These are phyloP conservation scores for Hordeum marinum DNA, from an alignment of 176 grass and related monocot genomes.

Conservation along the genomic window DNA sequence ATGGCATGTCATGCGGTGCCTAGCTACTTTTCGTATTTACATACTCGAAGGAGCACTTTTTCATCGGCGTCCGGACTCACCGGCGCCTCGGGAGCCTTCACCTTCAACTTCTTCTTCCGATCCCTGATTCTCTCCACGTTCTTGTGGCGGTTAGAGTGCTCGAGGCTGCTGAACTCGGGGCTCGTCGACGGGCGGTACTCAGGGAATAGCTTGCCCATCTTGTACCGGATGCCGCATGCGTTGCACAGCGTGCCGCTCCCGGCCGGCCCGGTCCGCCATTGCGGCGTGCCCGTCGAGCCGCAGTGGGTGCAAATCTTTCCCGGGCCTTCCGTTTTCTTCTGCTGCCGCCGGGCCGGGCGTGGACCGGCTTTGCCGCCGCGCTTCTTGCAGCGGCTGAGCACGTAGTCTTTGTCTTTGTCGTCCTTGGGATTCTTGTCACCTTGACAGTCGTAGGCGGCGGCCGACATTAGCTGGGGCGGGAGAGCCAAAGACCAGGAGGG, in stretches of 20 bases:
- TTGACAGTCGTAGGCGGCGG: not conserved
- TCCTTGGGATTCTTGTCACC: not conserved
- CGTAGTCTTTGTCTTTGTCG: not conserved
- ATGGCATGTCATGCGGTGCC: not conserved
- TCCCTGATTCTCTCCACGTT: constrained; percentile 27
- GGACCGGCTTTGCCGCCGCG: not conserved
- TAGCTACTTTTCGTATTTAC: constrained; percentile 14
- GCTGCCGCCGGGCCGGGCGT: not conserved
- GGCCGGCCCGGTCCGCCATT: constrained; percentile 51
- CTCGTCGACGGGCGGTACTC: constrained; percentile 50
- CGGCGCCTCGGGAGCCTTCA: not conserved
- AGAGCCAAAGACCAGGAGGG: not conserved
- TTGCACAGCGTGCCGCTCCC: constrained; percentile 60
- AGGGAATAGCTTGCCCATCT: constrained; percentile 7
- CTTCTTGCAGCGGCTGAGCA: too few relatives aligned
- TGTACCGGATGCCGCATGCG: constrained; percentile 49
- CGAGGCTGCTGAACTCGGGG: constrained; percentile 24
- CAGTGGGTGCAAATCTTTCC: constrained; percentile 35
- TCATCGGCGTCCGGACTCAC: not conserved
- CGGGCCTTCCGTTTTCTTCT: not conserved
- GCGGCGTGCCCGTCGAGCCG: constrained; percentile 35
- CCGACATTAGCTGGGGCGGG: not conserved
- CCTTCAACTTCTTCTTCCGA: not conserved
- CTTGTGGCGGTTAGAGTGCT: constrained; percentile 51
- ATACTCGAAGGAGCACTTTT: not conserved